Evolutionary conservation across 495 filamentous ascomycete genomes (phyloP), one percentile per base, ranked within the genome.

Genomic region (Filosporella fistucella): DNA sequence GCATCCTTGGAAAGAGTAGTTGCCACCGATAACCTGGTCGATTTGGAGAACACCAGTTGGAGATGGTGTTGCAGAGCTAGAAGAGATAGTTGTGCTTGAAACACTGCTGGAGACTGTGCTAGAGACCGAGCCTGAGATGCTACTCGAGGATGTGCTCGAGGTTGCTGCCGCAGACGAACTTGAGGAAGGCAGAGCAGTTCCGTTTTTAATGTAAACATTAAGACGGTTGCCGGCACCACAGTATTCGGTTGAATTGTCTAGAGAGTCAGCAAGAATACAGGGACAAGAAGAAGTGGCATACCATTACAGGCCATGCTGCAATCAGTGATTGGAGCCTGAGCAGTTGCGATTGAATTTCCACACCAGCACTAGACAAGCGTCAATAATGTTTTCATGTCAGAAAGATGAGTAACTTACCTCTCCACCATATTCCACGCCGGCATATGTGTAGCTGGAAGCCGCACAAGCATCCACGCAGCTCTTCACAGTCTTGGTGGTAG

Each of bases 1-100:
- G 34, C 39, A 46, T 30, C 46, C 42, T 10, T 42, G 28, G 32
- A 44, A 35, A 10, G 35, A 6, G 35, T 43, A 44, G 29, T 13
- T 43, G 45, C 41, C 35, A 35, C 66, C 69, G 2, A 76, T 57
- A 0, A 37, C 48, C 9, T 58, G 52, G 44, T 63, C 67, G 23
- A 28, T 21, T 46, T 47, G 13, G 10, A 21, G 32, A 23, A 45
- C 6, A 25, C 52, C 49, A 26, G 42, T 51, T 13, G 58, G 30
- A 20, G 46, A 54, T 13, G 51, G 24, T 21, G 37, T 48, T 10
- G 53, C 39, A 3, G 37, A 23, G 8, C 40, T 23, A 28, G 30
- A 17, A 23, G 42, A 56, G 22, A 35, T 33, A n/a, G 50, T 58
- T n/a, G n/a, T n/a, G n/a, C n/a, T n/a, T n/a, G n/a, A n/a, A n/a